Base-by-base conservation (phyloP, 2,329 filamentous ascomycete species). In the Penicillium brasilianum region DNA sequence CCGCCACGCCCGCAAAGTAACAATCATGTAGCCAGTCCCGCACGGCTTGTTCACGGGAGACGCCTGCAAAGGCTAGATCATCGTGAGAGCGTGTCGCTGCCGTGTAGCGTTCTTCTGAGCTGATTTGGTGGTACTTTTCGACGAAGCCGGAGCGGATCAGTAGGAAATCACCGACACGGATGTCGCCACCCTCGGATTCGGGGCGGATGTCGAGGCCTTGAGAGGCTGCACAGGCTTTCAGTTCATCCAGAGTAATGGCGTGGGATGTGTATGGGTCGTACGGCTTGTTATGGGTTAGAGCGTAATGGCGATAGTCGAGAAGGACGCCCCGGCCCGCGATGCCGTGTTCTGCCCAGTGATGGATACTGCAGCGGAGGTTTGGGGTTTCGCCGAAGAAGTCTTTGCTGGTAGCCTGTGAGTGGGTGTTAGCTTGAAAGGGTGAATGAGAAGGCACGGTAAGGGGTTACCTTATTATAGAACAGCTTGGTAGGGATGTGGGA, bases 11-110 rank as follows among this genome's bases (percentile, higher is more conserved):
- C 0, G 88, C 81, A 66, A 92, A 91, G 55, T 88, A 87, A 65
- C 83, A 85, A 69, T 91, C 87, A 78, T 90, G 89, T 60, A 91
- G 64, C 88, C 88, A 92, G 56, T 85, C 83, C 8, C 86, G 77
- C 4, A 88, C 82, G 48, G 83, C 82, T 51, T 85, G 76, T 53
- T 85, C 83, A 64, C 85, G 83, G 50, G 79, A 79, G 3, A 87
- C 59, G 0, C 85, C 84, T 0, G 80, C 81, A 68, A 81, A 86
- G 9, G 74, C 57, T 52, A 80, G 73, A 3, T 78, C 74, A 8
- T 78, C 79, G 43, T 78, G 76, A 46, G 57, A 61, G 14, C 77
- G 73, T 7, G 71, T 63, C 3, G 74, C 76, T 3, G 74, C 75
- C 25, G 64, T 66, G 16, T 62, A 66, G 20, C 76, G 72, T 46